phyloP scores from a whole-genome alignment of 1,284 basidiomycete species.

The Naganishia albida region DNA sequence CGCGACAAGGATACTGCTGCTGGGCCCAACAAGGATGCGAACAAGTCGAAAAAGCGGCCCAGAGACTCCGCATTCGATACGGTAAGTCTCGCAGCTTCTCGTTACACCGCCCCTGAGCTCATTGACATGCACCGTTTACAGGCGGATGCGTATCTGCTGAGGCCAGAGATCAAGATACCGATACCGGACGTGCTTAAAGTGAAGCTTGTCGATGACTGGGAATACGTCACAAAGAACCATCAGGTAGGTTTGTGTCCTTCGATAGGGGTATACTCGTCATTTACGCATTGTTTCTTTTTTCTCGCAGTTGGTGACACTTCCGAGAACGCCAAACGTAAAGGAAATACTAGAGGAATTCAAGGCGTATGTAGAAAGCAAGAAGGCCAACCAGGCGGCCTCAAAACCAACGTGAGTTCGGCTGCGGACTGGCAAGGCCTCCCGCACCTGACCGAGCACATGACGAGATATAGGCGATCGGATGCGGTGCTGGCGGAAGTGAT shows the following conservation, averaged over 20 bases:
- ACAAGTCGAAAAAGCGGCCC: slow-evolving; percentile 37
- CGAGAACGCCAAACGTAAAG: slow-evolving; percentile 76
- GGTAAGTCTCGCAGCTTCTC: slow-evolving; percentile 37
- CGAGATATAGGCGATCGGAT: slow-evolving; percentile 58
- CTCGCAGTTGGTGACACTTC: slow-evolving; percentile 77
- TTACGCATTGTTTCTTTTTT: too few species aligned
- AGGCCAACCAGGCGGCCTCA: slow-evolving; percentile 18
- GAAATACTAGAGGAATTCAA: slow-evolving; percentile 79
- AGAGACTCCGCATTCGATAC: slow-evolving; percentile 42
- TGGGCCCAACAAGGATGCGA: slow-evolving; percentile 48
- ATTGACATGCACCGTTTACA: slow-evolving; percentile 33
- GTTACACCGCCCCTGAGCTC: not conserved
- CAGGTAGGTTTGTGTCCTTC: slow-evolving; percentile 60
- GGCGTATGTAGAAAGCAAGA: slow-evolving; percentile 58
- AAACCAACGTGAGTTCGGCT: slow-evolving; percentile 54
- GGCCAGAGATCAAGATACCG: slow-evolving; percentile 85
- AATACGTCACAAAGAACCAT: slow-evolving; percentile 91
- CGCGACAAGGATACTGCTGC: slow-evolving; percentile 37
- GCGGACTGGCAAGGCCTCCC: not conserved
- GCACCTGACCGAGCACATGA: slow-evolving; percentile 54
- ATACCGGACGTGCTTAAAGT: slow-evolving; percentile 88
- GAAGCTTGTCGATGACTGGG: slow-evolving; percentile 96
- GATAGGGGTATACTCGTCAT: too few species aligned
- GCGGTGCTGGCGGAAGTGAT: slow-evolving; percentile 73
- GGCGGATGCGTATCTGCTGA: slow-evolving; percentile 62